Evolutionary conservation across 495 filamentous ascomycete species (phyloP), one percentile per base, ranked within the genome.

Genomic region (Tuber calosporum): DNA sequence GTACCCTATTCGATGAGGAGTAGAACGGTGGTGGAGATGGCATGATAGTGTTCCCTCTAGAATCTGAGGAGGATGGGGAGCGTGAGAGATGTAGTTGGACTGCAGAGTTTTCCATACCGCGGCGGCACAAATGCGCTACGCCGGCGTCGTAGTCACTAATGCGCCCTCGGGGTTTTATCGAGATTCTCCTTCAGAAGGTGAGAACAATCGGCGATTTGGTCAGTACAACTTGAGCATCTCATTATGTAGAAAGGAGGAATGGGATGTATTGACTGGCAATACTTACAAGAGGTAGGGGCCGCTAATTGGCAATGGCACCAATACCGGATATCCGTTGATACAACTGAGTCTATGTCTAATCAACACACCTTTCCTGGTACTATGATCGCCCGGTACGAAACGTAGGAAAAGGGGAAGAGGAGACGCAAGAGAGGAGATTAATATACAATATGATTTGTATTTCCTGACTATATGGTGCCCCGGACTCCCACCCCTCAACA

Each of bases 371-470:
- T 26, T 30, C 68, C 48, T 66, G 67, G 74, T 70, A 68, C 76
- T 77, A 77, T 78, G 76, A 78, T 78, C 75, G 75, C 71, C 68
- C 67, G 66, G 77, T 68, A 78, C 77, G 68, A 74, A 73, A 77
- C 75, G 69, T 71, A 67, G n/a, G 38, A 69, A 75, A 72, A 62
- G 26, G 26, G n/a, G 53, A 34, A 15, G 53, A 62, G 73, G 45
- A 41, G 75, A 68, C 43, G 71, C 73, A 43, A 66, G 68, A 75
- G 34, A 68, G 68, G 62, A 77, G 73, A 71, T 48, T 75, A 77
- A 77, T 78, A 77, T 74, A 78, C 71, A 78, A 77, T 71, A 48
- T 68, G 36, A 67, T 39, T 71, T 71, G 69, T 62, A n/a, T 37
- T 42, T 41, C 43, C 75, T 71, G 38, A 69, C 30, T 66, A 66